These are phyloP conservation scores for Candida sojae DNA, from an alignment of 1,139 yeast genomes.

Conservation along the genomic window DNA sequence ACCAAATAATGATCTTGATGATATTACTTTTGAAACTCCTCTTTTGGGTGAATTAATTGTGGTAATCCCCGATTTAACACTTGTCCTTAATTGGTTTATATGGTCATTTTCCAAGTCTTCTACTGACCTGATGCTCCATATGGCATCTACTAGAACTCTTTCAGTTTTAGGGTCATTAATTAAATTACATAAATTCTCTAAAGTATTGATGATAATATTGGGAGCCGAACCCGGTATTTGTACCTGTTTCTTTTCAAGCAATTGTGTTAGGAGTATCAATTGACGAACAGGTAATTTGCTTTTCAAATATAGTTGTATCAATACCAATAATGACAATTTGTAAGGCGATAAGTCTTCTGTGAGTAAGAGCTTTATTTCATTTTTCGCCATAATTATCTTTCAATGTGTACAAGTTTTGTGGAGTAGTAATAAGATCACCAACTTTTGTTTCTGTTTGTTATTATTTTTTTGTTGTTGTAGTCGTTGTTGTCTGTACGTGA, in stretches of 20 bases:
- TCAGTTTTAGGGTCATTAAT: constrained; percentile 3
- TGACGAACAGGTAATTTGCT: constrained; percentile 3
- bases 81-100: constrained; percentile 9
- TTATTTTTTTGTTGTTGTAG: no score
- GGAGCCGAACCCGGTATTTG: neutral
- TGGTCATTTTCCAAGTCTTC: constrained; percentile 30
- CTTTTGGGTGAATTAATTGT: neutral
- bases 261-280: constrained; percentile 7
- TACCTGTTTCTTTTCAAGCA: constrained; percentile 10
- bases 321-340: constrained; percentile 2
- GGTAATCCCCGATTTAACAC: constrained; percentile 1
- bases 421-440: no score
- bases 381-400: neutral
- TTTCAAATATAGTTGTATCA: constrained; percentile 2
- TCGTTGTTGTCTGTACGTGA: no score
- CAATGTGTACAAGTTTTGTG: no score
- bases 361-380: constrained; percentile 3
- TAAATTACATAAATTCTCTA: constrained; percentile 5
- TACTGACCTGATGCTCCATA: constrained; percentile 39
- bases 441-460: no score
- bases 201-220: constrained; percentile 3
- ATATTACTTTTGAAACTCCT: constrained; percentile 15
- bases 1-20: constrained; percentile 41
- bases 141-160: constrained; percentile 12
- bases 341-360: constrained; percentile 6